A percentile compares a stretch with the other conserved stretches of the same genome.
These are phyloP conservation scores for Orychophragmus violaceus DNA, from an alignment of 345 rosid species.

Conservation along the genomic window DNA sequence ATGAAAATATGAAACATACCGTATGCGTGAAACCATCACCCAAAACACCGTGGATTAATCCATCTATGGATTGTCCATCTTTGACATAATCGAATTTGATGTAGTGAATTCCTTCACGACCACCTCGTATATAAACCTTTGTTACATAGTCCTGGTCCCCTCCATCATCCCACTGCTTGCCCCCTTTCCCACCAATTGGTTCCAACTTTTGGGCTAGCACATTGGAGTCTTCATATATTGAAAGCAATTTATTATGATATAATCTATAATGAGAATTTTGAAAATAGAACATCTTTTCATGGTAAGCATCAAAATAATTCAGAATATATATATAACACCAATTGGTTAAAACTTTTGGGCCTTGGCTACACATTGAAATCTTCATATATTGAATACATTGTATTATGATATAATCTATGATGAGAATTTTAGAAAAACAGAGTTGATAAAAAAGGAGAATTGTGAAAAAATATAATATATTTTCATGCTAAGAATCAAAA, in stretches of 20 bases:
- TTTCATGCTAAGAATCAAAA: no score
- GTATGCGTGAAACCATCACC: slow-evolving; percentile 2
- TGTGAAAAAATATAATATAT: no score
- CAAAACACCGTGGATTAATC: not conserved
- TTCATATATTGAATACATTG: no score
- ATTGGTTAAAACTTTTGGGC: no score
- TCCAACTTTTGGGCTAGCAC: slow-evolving; percentile 4
- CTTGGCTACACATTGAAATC: no score
- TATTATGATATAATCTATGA: no score
- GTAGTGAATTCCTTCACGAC: not conserved
- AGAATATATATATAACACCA: no score
- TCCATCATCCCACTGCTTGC: slow-evolving; percentile 17
- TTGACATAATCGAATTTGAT: slow-evolving; percentile 9
- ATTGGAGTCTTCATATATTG: not conserved
- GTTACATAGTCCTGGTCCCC: not conserved
- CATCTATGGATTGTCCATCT: not conserved
- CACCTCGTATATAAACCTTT: slow-evolving; percentile 16
- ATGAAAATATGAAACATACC: not conserved
- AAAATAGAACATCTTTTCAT: no score
- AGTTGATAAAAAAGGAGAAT: no score
- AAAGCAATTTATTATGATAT: not conserved
- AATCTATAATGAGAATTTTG: not conserved
- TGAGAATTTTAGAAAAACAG: no score
- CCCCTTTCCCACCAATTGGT: slow-evolving; percentile 14
- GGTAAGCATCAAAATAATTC: no score